phyloP scores from a whole-genome alignment of 2,329 filamentous ascomycete species.

The Fusarium tricinctum region DNA sequence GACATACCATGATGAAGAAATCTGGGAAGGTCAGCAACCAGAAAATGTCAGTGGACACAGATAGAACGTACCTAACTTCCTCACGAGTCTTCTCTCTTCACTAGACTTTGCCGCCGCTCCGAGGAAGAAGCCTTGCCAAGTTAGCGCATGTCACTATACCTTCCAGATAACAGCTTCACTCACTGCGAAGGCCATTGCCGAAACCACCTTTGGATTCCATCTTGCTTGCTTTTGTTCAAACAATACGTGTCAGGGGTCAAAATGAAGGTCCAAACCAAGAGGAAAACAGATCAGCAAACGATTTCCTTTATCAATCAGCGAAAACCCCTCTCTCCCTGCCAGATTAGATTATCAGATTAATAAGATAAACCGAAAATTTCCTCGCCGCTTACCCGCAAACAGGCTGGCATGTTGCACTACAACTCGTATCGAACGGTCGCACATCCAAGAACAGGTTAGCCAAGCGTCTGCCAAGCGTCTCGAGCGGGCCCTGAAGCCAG shows the following conservation, averaged over 20 bases:
- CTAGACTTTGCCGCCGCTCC: slow-evolving; percentile 26
- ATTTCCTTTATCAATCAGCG: slow-evolving; percentile 8
- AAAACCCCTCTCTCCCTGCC: background rate
- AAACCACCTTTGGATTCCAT: slow-evolving; percentile 13
- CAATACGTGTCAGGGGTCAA: background rate
- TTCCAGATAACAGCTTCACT: background rate
- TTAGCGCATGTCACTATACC: background rate
- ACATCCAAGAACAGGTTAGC: background rate
- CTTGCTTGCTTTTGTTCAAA: background rate
- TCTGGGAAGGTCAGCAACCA: slow-evolving; percentile 30
- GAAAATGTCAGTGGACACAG: accelerated
- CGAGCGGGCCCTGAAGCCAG: background rate
- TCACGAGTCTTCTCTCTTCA: slow-evolving; percentile 50
- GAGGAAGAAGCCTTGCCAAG: slow-evolving; percentile 11
- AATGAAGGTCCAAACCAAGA: background rate
- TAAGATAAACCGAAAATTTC: slow-evolving; percentile 12
- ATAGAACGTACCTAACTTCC: slow-evolving; percentile 46
- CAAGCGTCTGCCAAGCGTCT: background rate
- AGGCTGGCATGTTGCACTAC: background rate
- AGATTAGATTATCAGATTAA: slow-evolving; percentile 32
- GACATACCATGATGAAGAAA: slow-evolving; percentile 52
- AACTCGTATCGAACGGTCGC: slow-evolving; percentile 7
- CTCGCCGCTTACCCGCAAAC: background rate
- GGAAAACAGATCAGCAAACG: background rate
- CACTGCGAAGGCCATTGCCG: slow-evolving; percentile 12